phyloP scores from a whole-genome alignment of 768 basidiomycete species.

The Hericium rajendrae region DNA sequence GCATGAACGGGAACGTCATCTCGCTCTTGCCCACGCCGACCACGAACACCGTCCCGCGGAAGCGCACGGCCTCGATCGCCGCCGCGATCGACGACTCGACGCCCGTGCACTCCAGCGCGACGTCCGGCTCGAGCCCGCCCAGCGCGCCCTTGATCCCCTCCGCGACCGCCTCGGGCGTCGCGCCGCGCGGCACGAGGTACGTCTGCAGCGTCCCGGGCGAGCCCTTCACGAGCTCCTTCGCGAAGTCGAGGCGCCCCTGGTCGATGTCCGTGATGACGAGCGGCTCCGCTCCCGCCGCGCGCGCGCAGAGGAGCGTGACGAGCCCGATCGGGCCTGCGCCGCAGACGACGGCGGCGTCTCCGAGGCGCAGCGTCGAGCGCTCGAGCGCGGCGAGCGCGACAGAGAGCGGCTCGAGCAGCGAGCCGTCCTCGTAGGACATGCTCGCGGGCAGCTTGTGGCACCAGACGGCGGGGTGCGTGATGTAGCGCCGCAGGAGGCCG shows the following conservation, averaged over 20 bases:
- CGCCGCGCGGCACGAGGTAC: constrained; percentile 41
- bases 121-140: constrained; percentile 33
- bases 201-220: constrained; percentile 30
- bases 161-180: constrained; percentile 39
- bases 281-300: constrained; percentile 62
- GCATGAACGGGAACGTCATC: constrained; percentile 61
- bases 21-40: constrained; percentile 63
- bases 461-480: constrained; percentile 19
- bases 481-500: constrained; percentile 12
- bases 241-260: constrained; percentile 57
- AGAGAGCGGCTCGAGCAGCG: constrained; percentile 57
- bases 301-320: constrained; percentile 48
- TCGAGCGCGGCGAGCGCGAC: constrained; percentile 63
- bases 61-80: constrained; percentile 37
- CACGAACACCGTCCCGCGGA: constrained; percentile 61
- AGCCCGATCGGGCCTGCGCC: constrained; percentile 65
- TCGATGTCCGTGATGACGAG: constrained; percentile 62
- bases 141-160: constrained; percentile 42
- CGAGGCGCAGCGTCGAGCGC: constrained; percentile 52
- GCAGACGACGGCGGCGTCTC: constrained; percentile 53
- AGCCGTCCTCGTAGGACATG: constrained; percentile 58
- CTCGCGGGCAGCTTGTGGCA: constrained; percentile 53
- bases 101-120: constrained; percentile 58
- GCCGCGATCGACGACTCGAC: constrained; percentile 53
- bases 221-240: constrained; percentile 38